phyloP scores from a whole-genome alignment of 257 asterid genomes.

The Primulina eburnea region DNA sequence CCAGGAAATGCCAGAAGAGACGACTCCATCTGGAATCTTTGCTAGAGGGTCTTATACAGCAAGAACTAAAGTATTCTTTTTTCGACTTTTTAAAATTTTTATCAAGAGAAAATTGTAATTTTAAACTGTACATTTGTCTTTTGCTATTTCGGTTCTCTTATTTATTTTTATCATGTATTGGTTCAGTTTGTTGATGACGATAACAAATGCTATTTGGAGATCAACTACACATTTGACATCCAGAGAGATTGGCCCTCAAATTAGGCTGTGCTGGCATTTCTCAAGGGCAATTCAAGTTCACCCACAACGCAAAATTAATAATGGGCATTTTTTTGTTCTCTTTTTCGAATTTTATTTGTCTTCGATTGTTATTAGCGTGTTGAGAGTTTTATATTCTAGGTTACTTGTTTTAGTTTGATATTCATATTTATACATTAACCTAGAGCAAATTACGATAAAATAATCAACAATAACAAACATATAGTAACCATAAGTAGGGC shows the following conservation, averaged over 20 bases:
- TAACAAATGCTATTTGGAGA: conserved; percentile 61
- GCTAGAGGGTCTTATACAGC: conserved; percentile 56
- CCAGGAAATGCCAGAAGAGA: conserved; percentile 49
- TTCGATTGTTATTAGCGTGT: neutral
- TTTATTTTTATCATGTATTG: neutral
- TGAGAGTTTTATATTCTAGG: neutral
- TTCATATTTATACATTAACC: too few species aligned
- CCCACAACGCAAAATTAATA: neutral
- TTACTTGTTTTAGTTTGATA: neutral
- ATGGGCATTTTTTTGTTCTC: neutral
- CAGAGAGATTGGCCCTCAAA: conserved; percentile 56
- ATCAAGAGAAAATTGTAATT: too few species aligned
- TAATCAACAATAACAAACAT: too few species aligned
- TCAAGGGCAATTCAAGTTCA: neutral
- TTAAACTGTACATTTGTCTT: too few species aligned
- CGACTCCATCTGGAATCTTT: conserved; percentile 48
- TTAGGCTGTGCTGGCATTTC: neutral
- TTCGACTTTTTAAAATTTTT: too few species aligned
- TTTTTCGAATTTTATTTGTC: too few species aligned
- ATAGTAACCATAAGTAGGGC: too few species aligned
- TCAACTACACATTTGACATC: conserved; percentile 60
- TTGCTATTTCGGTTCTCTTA: too few species aligned
- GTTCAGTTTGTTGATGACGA: conserved; percentile 67
- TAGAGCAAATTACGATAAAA: too few species aligned
- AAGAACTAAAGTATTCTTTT: conserved; percentile 35